Base-by-base conservation (phyloP, 2,329 filamentous ascomycete genomes). In the Metarhizium sp. region DNA sequence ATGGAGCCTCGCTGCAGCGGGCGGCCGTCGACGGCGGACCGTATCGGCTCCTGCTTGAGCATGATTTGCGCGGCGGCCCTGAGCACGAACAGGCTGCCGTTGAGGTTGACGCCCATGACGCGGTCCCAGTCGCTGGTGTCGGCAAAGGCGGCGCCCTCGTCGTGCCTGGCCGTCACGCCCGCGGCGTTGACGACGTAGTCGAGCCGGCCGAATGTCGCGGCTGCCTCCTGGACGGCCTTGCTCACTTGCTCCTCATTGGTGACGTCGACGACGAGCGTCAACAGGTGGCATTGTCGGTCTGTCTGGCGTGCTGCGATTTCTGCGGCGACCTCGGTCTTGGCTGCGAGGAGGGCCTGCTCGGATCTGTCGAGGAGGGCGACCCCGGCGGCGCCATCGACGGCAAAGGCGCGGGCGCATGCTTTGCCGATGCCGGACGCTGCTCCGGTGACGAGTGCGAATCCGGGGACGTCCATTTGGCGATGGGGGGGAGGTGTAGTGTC, bases 1-100 rank as follows among this genome's bases (percentile, higher is more conserved):
- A 83, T 82, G 34, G 69, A 67, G 4, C 79, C 79, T 20, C 79
- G 68, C 43, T 46, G 43, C 43, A 46, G 18, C 5, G 43, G n/a
- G 6, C 43, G 6, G 8, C 43, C 58, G 0, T 75, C 67, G 38
- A 72, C 67, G 0, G 59, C 58, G 0, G 71, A 74, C 0, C 59
- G 53, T 2, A 75, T 73, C 0, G 64, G 69, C 0, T 73, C 69
- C 58, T 77, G 74, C 57, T 71, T 64, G 13, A 75, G 59, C 74
- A 77, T 77, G 25, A 75, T 69, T 36, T 67, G 43, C 11, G 71
- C 69, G 0, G 69, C 67, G 4, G 71, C 71, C 16, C 69, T 63
- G 0, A 76, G 59, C 2, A 75, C 65, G 55, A 69, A 72, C 56
- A 77, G 75, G 2, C 69, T 70, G 0, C 73, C 74, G 3, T 66